Evolutionary conservation across 225 moss, liverwort and hornwort species (phyloP), one percentile per base, ranked within the genome.

Genomic region (Straminergon stramineum): DNA sequence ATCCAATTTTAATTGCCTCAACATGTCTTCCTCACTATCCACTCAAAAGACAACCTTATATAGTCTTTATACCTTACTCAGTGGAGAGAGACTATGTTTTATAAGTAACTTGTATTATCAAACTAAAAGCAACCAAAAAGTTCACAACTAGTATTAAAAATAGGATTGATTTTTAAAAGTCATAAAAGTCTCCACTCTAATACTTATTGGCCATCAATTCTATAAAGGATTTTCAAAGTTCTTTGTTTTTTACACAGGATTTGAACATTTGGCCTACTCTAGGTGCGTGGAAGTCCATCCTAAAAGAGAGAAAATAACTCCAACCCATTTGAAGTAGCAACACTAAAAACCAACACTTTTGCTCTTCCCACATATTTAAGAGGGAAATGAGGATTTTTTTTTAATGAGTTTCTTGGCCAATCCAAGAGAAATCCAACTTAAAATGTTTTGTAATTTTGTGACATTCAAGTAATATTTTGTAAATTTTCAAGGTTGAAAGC

Each of bases 311-410:
- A 35, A 15, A 55, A 15, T 35, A 23, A 77, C 9, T 55, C 22
- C 5, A 77, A 55, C 0, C 14, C 9, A 14, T 35, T 77, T 5
- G 35, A 35, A 0, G 4, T 53, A 15, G 35, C 3, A 35, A 23
- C 15, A 15, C 0, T 23, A 0, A 78, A 15, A 78, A 55, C 1
- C 0, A 0, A 35, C 7, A 35, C 2, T 53, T 15, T 55, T 55
- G 3, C 2, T 15, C 9, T 1, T 53, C 14, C 3, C 3, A 0
- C 9, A 35, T 35, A 30, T 35, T 55, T 1, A 0, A 35, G 8
- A 55, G 14, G 35, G 1, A 22, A 35, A 23, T 0, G 15, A 28
- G 9, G 6, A 14, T 22, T 53, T 53, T 21, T 20, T 7, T 21
- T 8, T 1, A 5, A 34, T 23, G 22, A 35, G 1, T 22, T 77